Base-by-base conservation (phyloP, 225 moss, liverwort and hornwort genomes). In the Ulota crispa region DNA sequence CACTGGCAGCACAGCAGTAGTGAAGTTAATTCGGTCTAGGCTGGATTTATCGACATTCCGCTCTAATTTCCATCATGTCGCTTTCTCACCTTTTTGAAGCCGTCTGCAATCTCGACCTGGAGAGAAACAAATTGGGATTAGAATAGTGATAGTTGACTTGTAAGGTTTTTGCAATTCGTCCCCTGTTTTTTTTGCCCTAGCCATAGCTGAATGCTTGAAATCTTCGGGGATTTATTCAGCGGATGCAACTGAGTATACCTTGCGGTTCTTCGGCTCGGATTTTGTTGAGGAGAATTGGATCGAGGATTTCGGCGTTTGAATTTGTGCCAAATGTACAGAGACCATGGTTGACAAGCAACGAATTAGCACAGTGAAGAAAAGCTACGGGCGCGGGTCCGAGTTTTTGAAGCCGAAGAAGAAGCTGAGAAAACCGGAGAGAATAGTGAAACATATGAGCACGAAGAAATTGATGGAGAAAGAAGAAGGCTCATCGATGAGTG, bases 281-380 rank as follows among this genome's bases (percentile, higher is more conserved):
- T 32, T 9, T 24, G 34, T 3, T 0, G 37, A 8, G 53, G 20
- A 16, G 21, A 41, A 24, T 67, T 60, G 32, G 21, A 24, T 68
- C 15, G 26, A 57, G 31, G 5, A 62, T 39, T 69, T 80, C 30
- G 57, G 13, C 66, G 57, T 30, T 28, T 24, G 70, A 59, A 8
- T 37, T 45, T 43, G 28, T 76, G 45, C 8, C 54, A 43, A 72
- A 87, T 89, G 87, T 85, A 54, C 61, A 54, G 61, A 83, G 87
- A 78, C 28, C 55, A 90, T 90, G 90, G 88, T 90, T 81, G 89
- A 89, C 7, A 89, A 87, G 71, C 83, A 85, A 71, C 64, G 78
- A 56, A 39, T 32, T 16, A 54, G 43, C 43, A 10, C 72, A 27
- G 78, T 72, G 6, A 60, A 84, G 34, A 27, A 84, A 8, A 72